These are phyloP conservation scores for Plectosphaerella cucumerina DNA, from an alignment of 2,329 filamentous ascomycete genomes.

Conservation along the genomic window DNA sequence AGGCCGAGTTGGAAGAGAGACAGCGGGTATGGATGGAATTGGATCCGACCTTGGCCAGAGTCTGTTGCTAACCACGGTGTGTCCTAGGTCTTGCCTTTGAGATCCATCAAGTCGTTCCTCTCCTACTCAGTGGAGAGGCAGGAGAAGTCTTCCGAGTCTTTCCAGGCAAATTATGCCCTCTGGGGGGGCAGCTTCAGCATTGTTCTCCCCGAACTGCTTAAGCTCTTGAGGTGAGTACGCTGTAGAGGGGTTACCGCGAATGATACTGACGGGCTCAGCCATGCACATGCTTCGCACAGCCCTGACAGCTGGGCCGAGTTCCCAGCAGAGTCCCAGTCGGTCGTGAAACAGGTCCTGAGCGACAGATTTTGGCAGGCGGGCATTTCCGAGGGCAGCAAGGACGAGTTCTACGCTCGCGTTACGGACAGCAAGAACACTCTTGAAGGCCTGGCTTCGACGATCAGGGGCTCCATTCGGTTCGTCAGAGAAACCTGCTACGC, in stretches of 20 bases:
- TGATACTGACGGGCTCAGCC: constrained; percentile 37
- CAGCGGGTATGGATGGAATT: constrained; percentile 49
- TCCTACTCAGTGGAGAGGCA: constrained; percentile 88
- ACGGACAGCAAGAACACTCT: constrained; percentile 83
- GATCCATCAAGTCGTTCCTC: constrained; percentile 87
- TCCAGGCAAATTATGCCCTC: constrained; percentile 71
- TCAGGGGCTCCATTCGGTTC: constrained; percentile 82
- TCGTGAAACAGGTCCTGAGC: constrained; percentile 80
- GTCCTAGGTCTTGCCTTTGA: constrained; percentile 65
- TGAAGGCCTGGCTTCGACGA: constrained; percentile 90
- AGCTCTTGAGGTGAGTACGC: constrained; percentile 63
- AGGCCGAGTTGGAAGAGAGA: constrained; percentile 72
- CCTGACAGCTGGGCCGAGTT: constrained; percentile 77
- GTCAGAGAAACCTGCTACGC: constrained; percentile 93
- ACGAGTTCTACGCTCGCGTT: constrained; percentile 93
- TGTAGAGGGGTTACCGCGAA: neutral
- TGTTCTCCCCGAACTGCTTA: constrained; percentile 81
- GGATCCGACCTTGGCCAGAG: neutral
- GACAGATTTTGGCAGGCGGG: constrained; percentile 98
- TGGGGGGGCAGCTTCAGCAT: constrained; percentile 80
- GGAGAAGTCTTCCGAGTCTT: constrained; percentile 67
- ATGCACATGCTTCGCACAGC: constrained; percentile 90
- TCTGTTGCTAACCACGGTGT: neutral
- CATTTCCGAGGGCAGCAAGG: constrained; percentile 91
- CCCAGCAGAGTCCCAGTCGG: constrained; percentile 67